These are phyloP conservation scores for Wallemia mellicola DNA, from an alignment of 1,284 basidiomycete species.

Conservation along the genomic window DNA sequence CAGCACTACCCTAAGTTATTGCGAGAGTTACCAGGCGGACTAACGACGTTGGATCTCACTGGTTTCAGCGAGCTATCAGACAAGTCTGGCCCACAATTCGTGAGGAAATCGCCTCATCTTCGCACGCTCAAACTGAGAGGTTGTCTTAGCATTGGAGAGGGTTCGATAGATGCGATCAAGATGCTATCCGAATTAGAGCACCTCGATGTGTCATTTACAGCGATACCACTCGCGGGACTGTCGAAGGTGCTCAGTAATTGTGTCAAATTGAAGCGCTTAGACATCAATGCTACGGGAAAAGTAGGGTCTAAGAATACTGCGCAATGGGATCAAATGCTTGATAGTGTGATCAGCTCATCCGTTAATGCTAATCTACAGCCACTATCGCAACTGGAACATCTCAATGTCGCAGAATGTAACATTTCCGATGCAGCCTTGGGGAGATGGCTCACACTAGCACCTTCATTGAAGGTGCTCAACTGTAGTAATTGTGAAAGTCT, in stretches of 20 bases:
- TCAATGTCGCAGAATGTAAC: not conserved
- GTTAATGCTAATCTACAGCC: not conserved
- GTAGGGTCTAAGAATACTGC: not conserved
- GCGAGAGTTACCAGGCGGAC: not conserved
- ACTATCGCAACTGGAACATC: not conserved
- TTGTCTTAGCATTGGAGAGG: not conserved
- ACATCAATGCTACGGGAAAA: not conserved
- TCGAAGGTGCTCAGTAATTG: not conserved
- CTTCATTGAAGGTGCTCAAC: not conserved
- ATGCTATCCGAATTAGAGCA: not conserved
- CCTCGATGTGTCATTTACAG: not conserved
- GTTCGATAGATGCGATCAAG: not conserved
- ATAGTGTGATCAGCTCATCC: not conserved
- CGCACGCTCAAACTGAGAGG: not conserved
- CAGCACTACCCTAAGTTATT: not conserved
- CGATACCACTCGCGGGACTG: not conserved
- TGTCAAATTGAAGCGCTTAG: not conserved
- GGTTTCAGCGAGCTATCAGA: not conserved
- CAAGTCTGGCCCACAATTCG: not conserved
- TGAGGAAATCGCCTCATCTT: not conserved
- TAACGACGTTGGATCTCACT: not conserved
- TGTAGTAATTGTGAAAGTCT: not conserved
- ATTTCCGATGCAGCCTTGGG: not conserved
- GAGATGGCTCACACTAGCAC: not conserved
- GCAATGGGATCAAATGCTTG: conserved; percentile 1